These are phyloP conservation scores for Diplodia mutila DNA, from an alignment of 2,329 filamentous ascomycete genomes.

Conservation along the genomic window DNA sequence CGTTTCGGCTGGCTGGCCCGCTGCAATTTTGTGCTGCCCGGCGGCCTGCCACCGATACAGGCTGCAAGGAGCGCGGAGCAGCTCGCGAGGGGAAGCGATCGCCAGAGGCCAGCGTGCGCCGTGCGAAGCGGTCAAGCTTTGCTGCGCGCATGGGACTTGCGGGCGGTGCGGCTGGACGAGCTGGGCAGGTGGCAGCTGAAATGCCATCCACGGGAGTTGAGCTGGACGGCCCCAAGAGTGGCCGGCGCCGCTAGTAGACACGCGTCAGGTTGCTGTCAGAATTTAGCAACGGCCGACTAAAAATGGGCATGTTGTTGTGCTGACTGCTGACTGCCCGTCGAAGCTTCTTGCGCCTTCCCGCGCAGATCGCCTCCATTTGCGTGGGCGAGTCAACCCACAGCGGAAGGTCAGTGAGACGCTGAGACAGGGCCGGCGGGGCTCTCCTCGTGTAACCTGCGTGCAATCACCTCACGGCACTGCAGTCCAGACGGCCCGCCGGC, in stretches of 20 bases:
- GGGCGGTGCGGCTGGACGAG: slow-evolving; percentile 4
- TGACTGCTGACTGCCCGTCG: slow-evolving; percentile 5
- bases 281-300: slow-evolving; percentile 8
- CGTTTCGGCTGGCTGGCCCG: slow-evolving; percentile 20
- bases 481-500: not conserved
- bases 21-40: slow-evolving; percentile 11
- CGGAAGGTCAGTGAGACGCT: slow-evolving; percentile 9
- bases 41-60: slow-evolving; percentile 3
- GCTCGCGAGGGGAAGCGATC: slow-evolving; percentile 9
- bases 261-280: slow-evolving; percentile 12
- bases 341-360: slow-evolving; percentile 21
- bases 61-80: slow-evolving; percentile 8
- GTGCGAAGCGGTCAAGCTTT: slow-evolving; percentile 14
- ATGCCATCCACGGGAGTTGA: not conserved
- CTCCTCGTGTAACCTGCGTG: slow-evolving; percentile 16
- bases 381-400: not conserved
- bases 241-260: not conserved
- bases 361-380: slow-evolving; percentile 17
- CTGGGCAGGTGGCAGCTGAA: not conserved
- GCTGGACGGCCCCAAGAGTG: not conserved
- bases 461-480: not conserved
- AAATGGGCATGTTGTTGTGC: slow-evolving; percentile 2
- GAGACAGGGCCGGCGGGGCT: slow-evolving; percentile 19
- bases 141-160: not conserved
- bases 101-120: not conserved